A percentile compares a stretch with the other conserved stretches of the same genome.
phyloP scores from a whole-genome alignment of 1,284 basidiomycete species.

The Microbotryum silenes-acaulis region DNA sequence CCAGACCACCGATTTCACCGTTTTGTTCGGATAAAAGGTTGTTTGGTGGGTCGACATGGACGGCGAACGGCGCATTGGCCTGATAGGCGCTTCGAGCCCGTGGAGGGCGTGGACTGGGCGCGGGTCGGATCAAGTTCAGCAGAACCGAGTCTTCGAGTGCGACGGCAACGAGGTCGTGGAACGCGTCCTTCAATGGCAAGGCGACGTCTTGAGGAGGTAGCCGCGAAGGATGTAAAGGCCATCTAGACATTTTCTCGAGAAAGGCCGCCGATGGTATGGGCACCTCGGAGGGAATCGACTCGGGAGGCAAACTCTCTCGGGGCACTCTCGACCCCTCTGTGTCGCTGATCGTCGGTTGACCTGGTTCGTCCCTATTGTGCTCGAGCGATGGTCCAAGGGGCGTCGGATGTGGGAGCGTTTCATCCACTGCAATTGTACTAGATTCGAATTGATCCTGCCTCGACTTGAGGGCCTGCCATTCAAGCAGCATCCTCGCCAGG shows the following conservation, averaged over 20 bases:
- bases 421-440: not conserved
- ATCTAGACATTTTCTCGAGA: too few relatives aligned
- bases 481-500: conserved; percentile 3
- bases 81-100: conserved; percentile 1
- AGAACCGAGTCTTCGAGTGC: too few relatives aligned
- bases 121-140: too few relatives aligned
- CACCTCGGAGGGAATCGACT: too few relatives aligned
- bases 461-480: not conserved
- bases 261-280: not conserved
- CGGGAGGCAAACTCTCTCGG: not conserved
- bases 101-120: not conserved
- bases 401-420: not conserved
- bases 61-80: not conserved
- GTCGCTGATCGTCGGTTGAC: not conserved
- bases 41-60: not conserved
- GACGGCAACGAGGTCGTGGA: too few relatives aligned
- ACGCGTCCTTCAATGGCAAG: too few relatives aligned
- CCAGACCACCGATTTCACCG: too few relatives aligned
- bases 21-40: too few relatives aligned
- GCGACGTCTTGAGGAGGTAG: too few relatives aligned
- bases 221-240: too few relatives aligned
- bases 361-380: not conserved
- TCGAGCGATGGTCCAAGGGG: not conserved
- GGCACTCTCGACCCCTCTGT: not conserved
- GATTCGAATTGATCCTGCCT: not conserved